Base-by-base conservation (phyloP, 495 filamentous ascomycete genomes). In the Trichoderma reesei region DNA sequence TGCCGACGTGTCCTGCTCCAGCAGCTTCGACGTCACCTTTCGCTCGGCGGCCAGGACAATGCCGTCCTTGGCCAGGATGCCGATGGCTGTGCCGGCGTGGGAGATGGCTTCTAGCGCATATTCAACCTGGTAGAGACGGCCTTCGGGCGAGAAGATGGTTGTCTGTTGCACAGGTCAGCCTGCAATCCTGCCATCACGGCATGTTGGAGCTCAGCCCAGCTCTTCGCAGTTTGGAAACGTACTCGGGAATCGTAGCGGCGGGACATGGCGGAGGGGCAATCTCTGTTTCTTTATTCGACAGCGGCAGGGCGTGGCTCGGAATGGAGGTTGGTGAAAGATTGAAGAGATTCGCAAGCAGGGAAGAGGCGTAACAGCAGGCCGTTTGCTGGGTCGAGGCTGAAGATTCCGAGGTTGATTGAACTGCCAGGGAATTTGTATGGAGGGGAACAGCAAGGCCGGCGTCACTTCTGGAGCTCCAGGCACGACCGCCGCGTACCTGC, bases 101-200 rank as follows among this genome's bases (percentile, higher is more conserved):
- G 95, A 98, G 72, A 98, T 98, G 71, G 94, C 94, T 74, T 98
- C 94, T 26, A 98, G 86, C 14, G 94, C 94, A 85, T 98, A 98
- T 85, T 98, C 94, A 68, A 98, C 94, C 78, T 98, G 94, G 77
- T 98, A 98, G 62, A 98, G 84, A 69, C 94, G 92, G 62, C 94
- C 94, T 79, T 98, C 94, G 66, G 94, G 94, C 60, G 94, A 98
- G 85, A 98, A 98, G 82, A 98, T 98, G 76, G 94, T 98, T 69
- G 94, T 98, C 92, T 98, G 72, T 51, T 64, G 65, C 70, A 54
- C 64, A 70, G 38, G 76, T 83, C 73, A 85, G 77, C 74, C 72
- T 67, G 41, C 39, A 14, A 26, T 26, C 26, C 26, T 26, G 26
- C 26, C 26, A 26, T 26, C 26, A 26, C 26, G 26, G 26, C 26